Conservation (phyloP, 441 rosid species). For the Lepidium campestre region DNA sequence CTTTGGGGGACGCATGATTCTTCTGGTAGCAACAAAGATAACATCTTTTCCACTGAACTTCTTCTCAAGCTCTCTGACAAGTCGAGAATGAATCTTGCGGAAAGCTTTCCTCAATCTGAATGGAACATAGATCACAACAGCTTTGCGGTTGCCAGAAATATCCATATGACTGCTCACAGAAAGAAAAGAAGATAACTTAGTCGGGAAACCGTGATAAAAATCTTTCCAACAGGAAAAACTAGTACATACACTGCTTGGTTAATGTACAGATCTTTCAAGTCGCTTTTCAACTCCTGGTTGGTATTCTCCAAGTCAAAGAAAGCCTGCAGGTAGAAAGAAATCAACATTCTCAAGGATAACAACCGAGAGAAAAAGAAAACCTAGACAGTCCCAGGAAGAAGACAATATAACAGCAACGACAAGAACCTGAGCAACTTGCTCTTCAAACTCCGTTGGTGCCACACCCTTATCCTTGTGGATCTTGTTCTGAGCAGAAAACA, state of each 20-base stretch:
- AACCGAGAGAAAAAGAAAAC: background rate
- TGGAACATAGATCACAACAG: slow-evolving; percentile 80
- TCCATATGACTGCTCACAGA: slow-evolving; percentile 59
- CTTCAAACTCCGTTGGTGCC: slow-evolving; percentile 66
- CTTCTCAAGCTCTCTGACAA: slow-evolving; percentile 83
- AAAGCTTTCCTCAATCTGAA: slow-evolving; percentile 78
- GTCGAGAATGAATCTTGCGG: slow-evolving; percentile 80
- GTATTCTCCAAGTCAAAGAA: slow-evolving; percentile 76
- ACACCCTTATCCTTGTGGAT: slow-evolving; percentile 77
- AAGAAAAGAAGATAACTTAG: background rate
- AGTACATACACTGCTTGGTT: slow-evolving; percentile 59
- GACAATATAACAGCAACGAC: background rate
- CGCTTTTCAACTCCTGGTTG: slow-evolving; percentile 76
- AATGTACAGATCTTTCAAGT: slow-evolving; percentile 76
- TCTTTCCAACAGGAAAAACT: background rate
- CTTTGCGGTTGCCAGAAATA: slow-evolving; percentile 71
- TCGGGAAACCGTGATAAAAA: background rate
- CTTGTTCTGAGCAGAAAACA: slow-evolving; percentile 71
- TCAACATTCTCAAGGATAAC: background rate
- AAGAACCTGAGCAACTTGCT: slow-evolving; percentile 69
- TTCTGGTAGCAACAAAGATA: slow-evolving; percentile 59
- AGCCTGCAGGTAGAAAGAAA: slow-evolving; percentile 36
- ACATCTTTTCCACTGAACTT: slow-evolving; percentile 93
- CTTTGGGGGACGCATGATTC: slow-evolving; percentile 81
- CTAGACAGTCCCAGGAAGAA: background rate